Percentiles rank a stretch among this genome's conserved stretches.
These are phyloP conservation scores for Zygoascus flipseniorum DNA, from an alignment of 805 yeast genomes.

Conservation along the genomic window DNA sequence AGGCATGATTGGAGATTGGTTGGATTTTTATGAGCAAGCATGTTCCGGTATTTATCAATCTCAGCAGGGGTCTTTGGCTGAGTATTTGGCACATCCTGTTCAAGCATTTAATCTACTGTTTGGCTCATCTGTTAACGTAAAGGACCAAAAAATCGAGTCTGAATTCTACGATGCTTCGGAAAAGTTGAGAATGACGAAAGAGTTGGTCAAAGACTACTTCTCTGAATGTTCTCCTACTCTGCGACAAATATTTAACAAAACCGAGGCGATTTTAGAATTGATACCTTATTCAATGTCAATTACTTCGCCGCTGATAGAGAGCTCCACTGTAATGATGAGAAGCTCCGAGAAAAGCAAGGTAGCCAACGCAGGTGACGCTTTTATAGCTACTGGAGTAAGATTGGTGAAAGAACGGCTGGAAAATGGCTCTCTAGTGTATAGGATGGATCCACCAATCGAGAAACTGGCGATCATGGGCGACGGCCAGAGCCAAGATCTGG, in stretches of 20 bases:
- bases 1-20: conserved; percentile 62
- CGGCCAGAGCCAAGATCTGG: conserved; percentile 6
- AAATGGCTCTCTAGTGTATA: conserved; percentile 21
- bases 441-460: conserved; percentile 31
- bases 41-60: conserved; percentile 31
- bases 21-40: conserved; percentile 59
- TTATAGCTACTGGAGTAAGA: conserved; percentile 19
- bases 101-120: conserved; percentile 57
- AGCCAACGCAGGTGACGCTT: conserved; percentile 15
- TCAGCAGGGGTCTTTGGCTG: conserved; percentile 39
- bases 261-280: conserved; percentile 21
- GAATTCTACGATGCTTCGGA: conserved; percentile 22
- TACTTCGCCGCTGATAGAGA: conserved; percentile 18
- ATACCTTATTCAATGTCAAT: conserved; percentile 25
- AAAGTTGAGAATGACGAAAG: conserved; percentile 20
- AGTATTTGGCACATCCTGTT: conserved; percentile 50
- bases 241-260: conserved; percentile 9
- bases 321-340: conserved; percentile 5
- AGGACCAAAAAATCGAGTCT: conserved; percentile 8
- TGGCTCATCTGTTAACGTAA: conserved; percentile 45
- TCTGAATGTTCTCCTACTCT: conserved; percentile 13
- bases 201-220: conserved; percentile 24
- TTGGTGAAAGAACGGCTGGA: conserved; percentile 22
- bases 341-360: conserved; percentile 13
- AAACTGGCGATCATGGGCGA: conserved; percentile 15